phyloP scores from a whole-genome alignment of 2,329 filamentous ascomycete species.

The Alternaria burnsii region DNA sequence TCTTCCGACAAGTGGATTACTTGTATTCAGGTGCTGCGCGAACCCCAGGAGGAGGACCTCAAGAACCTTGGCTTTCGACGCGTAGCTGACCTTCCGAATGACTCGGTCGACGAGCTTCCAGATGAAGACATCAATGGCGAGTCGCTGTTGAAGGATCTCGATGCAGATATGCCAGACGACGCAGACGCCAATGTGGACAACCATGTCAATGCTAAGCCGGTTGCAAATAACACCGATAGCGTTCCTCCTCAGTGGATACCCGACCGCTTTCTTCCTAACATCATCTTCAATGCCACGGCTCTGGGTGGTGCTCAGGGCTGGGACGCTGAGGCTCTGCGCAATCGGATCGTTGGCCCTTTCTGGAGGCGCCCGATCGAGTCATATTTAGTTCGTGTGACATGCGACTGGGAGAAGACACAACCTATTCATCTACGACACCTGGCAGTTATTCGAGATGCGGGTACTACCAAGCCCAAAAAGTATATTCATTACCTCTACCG shows the following conservation, averaged over 20 bases:
- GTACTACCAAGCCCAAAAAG: conserved; percentile 55
- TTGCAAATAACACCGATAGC: conserved; percentile 37
- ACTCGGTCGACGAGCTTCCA: conserved; percentile 29
- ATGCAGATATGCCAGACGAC: conserved; percentile 40
- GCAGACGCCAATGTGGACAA: conserved; percentile 28
- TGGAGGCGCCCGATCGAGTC: conserved; percentile 65
- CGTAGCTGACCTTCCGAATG: conserved; percentile 18
- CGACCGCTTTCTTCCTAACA: conserved; percentile 61
- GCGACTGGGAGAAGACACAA: conserved; percentile 67
- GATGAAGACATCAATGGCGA: conserved; percentile 45
- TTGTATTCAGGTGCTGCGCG: conserved; percentile 54
- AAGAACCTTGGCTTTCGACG: conserved; percentile 44
- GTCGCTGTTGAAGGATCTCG: conserved; percentile 42
- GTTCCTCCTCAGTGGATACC: conserved; percentile 64
- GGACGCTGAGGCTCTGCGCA: conserved; percentile 55
- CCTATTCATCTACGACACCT: conserved; percentile 65
- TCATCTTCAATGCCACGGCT: conserved; percentile 60
- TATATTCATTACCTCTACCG: conserved; percentile 64
- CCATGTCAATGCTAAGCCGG: conserved; percentile 15
- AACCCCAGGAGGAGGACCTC: conserved; percentile 46
- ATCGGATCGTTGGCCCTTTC: conserved; percentile 58
- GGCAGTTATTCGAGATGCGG: conserved; percentile 64
- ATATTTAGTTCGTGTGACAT: conserved; percentile 61
- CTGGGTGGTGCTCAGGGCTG: conserved; percentile 59
- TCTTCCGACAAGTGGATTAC: conserved; percentile 39